phyloP scores from a whole-genome alignment of 768 basidiomycete species.

The Podaxis sp. region DNA sequence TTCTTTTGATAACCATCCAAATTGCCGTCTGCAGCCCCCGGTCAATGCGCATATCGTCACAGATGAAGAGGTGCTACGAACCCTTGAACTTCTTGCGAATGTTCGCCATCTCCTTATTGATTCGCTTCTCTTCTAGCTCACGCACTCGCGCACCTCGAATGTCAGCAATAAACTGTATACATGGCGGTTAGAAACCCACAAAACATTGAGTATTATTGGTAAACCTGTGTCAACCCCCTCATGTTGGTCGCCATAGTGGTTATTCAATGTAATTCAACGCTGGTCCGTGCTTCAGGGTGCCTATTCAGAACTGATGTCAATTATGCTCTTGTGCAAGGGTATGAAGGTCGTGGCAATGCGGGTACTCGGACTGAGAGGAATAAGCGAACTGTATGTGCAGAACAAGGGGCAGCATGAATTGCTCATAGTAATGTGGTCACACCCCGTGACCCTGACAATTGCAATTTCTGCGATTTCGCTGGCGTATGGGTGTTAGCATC shows the following conservation, averaged over 20 bases:
- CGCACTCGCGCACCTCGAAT: slow-evolving; percentile 95
- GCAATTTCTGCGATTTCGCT: background rate
- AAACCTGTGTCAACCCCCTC: slow-evolving; percentile 90
- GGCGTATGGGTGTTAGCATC: no score
- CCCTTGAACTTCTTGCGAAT: slow-evolving; percentile 99
- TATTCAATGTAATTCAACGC: no score
- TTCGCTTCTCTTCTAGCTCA: slow-evolving; percentile 96
- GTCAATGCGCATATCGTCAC: background rate
- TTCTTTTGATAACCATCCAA: slow-evolving; percentile 91
- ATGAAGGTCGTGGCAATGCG: background rate
- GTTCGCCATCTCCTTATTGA: slow-evolving; percentile 99
- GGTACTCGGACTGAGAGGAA: background rate
- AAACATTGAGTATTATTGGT: slow-evolving; percentile 22
- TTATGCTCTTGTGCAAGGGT: background rate
- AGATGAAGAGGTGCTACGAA: slow-evolving; percentile 26
- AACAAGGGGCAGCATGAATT: background rate
- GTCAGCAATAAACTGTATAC: slow-evolving; percentile 91
- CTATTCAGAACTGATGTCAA: no score
- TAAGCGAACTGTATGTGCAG: background rate
- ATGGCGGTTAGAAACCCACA: slow-evolving; percentile 16
- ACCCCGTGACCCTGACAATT: background rate
- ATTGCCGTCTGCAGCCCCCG: slow-evolving; percentile 61
- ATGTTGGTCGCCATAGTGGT: slow-evolving; percentile 81
- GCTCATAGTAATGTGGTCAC: background rate
- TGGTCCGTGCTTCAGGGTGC: no score